Base-by-base conservation (phyloP, 768 basidiomycete genomes). In the Suillus placidus region DNA sequence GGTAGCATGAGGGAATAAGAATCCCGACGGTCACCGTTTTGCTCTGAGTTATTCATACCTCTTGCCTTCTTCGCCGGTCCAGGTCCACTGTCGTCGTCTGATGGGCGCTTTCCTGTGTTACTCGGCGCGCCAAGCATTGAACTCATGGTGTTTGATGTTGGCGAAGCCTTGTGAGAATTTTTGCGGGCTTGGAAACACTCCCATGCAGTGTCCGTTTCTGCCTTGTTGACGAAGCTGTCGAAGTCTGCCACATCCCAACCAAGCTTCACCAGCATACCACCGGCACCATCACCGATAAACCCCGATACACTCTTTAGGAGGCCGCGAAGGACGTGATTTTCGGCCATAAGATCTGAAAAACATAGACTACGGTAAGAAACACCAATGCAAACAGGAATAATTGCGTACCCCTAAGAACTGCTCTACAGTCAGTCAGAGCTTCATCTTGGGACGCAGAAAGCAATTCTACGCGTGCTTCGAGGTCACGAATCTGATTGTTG, bases 391-490 rank as follows among this genome's bases (percentile, higher is more conserved):
- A 26, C 43, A 62, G 40, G 20, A 45, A 55, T 37, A 37, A 51
- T 56, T 20, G 71, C 80, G 16, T 52, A 88, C 92, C 92, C 80
- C 87, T 92, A 52, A 95, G 78, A 58, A 96, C 89, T 69, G 91
- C 89, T 65, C 91, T 84, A 84, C 95, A 85, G 76, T 95, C 91
- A 35, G 85, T 87, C 63, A 94, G 80, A 7, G 93, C 89, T 77
- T 97, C 93, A 82, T 95, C 95, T 72, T 94, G 90, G 49, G 92
- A 93, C 23, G 93, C 94, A 6, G 95, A 97, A 20, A 97, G 84
- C 9, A 97, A 89, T 78, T 96, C 95, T n/a, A 97, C 94, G 54
- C 93, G 87, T 23, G 95, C 95, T 79, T 97, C 95, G 43, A 97
- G 87, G 78, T 97, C 95, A 26, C 95, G 92, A 77, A 97, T 95